A percentile compares a stretch with the other conserved stretches of the same genome.
Evolutionary conservation across 1,139 yeast genomes (phyloP).

Genomic region (Geotrichum europaeum): DNA sequence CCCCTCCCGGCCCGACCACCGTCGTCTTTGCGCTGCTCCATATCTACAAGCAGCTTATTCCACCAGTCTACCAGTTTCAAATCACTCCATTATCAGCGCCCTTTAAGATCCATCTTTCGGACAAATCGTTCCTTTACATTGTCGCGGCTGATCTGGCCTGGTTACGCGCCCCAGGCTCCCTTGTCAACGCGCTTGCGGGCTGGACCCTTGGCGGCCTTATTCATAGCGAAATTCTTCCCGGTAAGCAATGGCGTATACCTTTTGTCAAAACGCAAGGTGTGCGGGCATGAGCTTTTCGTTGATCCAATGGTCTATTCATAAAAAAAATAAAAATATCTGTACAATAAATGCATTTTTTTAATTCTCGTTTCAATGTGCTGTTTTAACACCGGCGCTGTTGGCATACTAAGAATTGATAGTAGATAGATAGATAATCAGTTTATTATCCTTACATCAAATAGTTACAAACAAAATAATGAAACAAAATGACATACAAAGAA

Average conservation of each 20-base stretch:
- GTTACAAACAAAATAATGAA: too few relatives aligned
- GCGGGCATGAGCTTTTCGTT: not conserved
- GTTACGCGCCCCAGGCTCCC: constrained; percentile 42
- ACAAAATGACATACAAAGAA: too few relatives aligned
- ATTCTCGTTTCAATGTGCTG: not conserved
- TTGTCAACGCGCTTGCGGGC: constrained; percentile 52
- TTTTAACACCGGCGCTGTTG: not conserved
- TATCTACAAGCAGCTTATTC: constrained; percentile 52
- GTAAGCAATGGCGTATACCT: constrained; percentile 47
- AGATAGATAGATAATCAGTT: not conserved
- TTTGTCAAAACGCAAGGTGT: not conserved
- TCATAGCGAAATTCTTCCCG: constrained; percentile 53
- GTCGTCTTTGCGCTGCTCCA: constrained; percentile 54
- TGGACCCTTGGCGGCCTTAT: constrained; percentile 54
- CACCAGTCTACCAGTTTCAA: constrained; percentile 55
- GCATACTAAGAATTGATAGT: not conserved
- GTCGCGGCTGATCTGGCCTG: constrained; percentile 47
- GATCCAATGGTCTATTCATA: not conserved
- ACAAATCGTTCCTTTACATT: constrained; percentile 53
- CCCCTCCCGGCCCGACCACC: constrained; percentile 59
- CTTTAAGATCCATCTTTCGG: constrained; percentile 36
- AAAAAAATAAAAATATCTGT: not conserved
- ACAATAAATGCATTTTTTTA: not conserved
- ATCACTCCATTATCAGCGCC: constrained; percentile 33
- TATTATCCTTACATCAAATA: too few relatives aligned